phyloP scores from a whole-genome alignment of 805 yeast species.

The Saturnispora hagleri region DNA sequence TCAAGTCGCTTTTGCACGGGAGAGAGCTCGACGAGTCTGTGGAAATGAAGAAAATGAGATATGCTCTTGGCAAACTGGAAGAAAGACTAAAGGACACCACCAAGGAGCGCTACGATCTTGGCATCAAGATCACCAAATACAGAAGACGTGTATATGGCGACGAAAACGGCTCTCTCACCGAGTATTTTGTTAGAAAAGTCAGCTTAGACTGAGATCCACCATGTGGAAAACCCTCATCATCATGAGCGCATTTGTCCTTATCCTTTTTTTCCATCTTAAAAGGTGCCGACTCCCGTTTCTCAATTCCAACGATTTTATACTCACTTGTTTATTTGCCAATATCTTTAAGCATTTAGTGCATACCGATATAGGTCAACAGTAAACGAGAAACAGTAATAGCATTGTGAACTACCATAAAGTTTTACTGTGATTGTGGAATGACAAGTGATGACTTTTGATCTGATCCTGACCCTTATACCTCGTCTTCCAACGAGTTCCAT shows the following conservation, averaged over 20 bases:
- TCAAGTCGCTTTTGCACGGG: conserved; percentile 18
- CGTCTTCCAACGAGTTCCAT: conserved; percentile 18
- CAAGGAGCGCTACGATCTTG: conserved; percentile 24
- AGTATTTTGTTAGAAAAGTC: conserved; percentile 49
- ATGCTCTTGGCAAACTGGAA: conserved; percentile 22
- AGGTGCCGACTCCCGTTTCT: neutral
- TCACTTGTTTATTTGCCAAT: neutral
- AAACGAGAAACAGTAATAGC: neutral
- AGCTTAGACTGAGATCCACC: conserved; percentile 14
- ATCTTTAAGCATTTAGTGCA: neutral
- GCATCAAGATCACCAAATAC: conserved; percentile 22
- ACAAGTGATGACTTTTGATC: conserved; percentile 13
- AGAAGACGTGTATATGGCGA: conserved; percentile 24
- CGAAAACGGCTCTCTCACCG: conserved; percentile 34
- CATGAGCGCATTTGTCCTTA: neutral
- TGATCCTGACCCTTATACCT: conserved; percentile 16
- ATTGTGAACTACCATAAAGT: neutral
- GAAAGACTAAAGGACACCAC: conserved; percentile 22
- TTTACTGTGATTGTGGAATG: neutral
- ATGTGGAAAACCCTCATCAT: neutral
- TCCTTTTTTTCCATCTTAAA: neutral
- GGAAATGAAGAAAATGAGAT: conserved; percentile 22
- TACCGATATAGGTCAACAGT: neutral
- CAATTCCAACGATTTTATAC: neutral
- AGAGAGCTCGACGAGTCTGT: conserved; percentile 13